Evolutionary conservation across 208 protist species (phyloP), one percentile per base, ranked within the genome.

Genomic region (Acanthamoeba triangularis): DNA sequence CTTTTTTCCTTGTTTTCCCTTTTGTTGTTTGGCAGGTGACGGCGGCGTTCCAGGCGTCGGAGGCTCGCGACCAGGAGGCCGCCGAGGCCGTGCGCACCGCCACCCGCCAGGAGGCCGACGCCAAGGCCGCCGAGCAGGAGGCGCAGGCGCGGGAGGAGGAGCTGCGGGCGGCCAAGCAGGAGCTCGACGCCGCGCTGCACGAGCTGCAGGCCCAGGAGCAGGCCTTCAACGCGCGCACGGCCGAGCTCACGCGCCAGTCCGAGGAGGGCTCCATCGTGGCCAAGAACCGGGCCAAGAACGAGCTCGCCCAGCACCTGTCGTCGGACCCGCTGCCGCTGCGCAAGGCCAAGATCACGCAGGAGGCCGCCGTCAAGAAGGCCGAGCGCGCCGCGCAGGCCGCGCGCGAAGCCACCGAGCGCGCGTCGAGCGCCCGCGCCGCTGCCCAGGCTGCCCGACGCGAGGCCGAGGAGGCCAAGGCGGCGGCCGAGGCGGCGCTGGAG

Each of bases 141-240:
- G 85, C 85, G 20, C 74, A 37, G 5, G 37, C 85, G 44, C 74
- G n/a, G 5, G 85, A 91, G 41, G 20, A 35, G 44, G 88, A 94
- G 47, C 16, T 59, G 35, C 59, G 28, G 30, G 41, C 30, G 28
- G 95, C 95, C 76, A 95, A 96, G 69, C 74, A 85, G 44, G 95
- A 85, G 28, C 87, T 67, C 28, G 44, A 93, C 18, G 95, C 92
- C 23, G 95, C 95, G 20, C 41, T 96, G 3, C 52, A 28, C 59
- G 95, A 96, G 80, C 52, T 96, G 7, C 80, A 96, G 82, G 44
- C 72, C 54, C 95, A 96, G 80, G 95, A 96, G 65, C 72, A 96
- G 13, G 72, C 95, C 80, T 96, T 82, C 78, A 88, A 82, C 65
- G 63, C 41, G 30, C 52, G 76, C 37, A 93, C 49, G 18, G 49